A percentile compares a stretch with the other conserved stretches of the same genome.
These are phyloP conservation scores for Aspergillus funiculosus DNA, from an alignment of 495 filamentous ascomycete genomes.

Conservation along the genomic window DNA sequence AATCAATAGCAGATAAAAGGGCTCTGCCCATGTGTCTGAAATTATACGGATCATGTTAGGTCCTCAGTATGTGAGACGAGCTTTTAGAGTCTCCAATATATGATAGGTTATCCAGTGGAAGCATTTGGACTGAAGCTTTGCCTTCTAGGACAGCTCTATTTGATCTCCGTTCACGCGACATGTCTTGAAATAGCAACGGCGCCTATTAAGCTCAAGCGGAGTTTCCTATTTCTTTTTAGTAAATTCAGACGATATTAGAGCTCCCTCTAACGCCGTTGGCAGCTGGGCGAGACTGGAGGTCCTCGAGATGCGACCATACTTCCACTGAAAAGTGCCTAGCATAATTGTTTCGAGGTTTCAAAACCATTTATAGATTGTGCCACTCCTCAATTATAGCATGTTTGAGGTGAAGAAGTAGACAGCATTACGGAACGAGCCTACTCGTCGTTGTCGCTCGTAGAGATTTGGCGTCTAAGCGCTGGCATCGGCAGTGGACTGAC, in stretches of 20 bases:
- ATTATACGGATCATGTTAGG: conserved; percentile 1
- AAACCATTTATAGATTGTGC: too few relatives aligned
- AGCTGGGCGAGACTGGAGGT: neutral
- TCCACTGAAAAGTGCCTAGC: too few relatives aligned
- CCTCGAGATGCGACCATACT: too few relatives aligned
- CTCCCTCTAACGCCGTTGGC: too few relatives aligned
- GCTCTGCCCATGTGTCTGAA: conserved; percentile 1
- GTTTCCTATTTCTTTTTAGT: neutral
- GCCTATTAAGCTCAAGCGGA: conserved; percentile 10
- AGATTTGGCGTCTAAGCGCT: conserved; percentile 10
- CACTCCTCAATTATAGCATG: neutral
- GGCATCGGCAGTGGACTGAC: neutral
- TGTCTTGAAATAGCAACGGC: conserved; percentile 21
- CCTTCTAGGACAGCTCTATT: conserved; percentile 3
- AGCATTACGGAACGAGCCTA: neutral
- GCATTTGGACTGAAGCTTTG: neutral
- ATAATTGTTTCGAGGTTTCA: too few relatives aligned
- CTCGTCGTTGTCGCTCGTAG: neutral
- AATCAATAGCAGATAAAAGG: conserved; percentile 9
- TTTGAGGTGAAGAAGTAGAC: neutral
- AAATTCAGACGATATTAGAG: neutral
- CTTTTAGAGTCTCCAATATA: neutral
- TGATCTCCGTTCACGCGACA: conserved; percentile 5
- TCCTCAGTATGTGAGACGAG: conserved; percentile 8
- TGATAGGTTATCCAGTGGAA: conserved; percentile 9